These are phyloP conservation scores for Delphinella strobiligena DNA, from an alignment of 2,329 filamentous ascomycete species.

Conservation along the genomic window DNA sequence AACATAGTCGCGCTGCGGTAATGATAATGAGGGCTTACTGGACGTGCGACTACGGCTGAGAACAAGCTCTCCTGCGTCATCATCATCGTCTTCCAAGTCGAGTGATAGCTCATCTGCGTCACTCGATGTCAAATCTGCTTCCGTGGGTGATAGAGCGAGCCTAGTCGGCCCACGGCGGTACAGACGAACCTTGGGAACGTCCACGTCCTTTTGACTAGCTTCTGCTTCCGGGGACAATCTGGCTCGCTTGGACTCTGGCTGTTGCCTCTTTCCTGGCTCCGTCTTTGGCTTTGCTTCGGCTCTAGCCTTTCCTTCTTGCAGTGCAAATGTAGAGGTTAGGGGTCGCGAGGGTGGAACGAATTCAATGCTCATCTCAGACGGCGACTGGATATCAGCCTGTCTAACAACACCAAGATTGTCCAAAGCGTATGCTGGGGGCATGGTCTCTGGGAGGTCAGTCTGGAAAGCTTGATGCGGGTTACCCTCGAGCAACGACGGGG, in stretches of 20 bases:
- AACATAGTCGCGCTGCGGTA: conserved; percentile 58
- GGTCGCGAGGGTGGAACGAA: conserved; percentile 65
- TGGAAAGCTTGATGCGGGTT: too few relatives aligned
- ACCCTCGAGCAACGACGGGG: too few relatives aligned
- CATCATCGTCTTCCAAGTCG: conserved; percentile 33
- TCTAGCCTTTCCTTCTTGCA: conserved; percentile 67
- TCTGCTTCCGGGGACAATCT: conserved; percentile 4
- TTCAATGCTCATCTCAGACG: conserved; percentile 91
- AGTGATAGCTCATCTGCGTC: conserved; percentile 28
- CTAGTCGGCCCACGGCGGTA: conserved; percentile 23
- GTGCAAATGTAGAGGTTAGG: conserved; percentile 49
- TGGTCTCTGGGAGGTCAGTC: conserved; percentile 33
- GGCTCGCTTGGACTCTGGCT: conserved; percentile 9
- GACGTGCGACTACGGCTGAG: conserved; percentile 36
- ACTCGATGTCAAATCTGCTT: conserved; percentile 22
- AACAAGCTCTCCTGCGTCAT: conserved; percentile 23
- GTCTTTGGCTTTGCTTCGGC: conserved; percentile 44
- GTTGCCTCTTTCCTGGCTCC: conserved; percentile 4
- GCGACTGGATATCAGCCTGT: conserved; percentile 64
- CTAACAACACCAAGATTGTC: conserved; percentile 43
- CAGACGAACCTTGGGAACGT: conserved; percentile 19
- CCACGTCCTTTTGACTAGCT: background rate
- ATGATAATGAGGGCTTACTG: conserved; percentile 39
- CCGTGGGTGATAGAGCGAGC: conserved; percentile 6
- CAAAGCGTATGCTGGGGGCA: conserved; percentile 32